These are phyloP conservation scores for Miscanthus lutarioriparius DNA, from an alignment of 176 grass and related monocot species.

Conservation along the genomic window DNA sequence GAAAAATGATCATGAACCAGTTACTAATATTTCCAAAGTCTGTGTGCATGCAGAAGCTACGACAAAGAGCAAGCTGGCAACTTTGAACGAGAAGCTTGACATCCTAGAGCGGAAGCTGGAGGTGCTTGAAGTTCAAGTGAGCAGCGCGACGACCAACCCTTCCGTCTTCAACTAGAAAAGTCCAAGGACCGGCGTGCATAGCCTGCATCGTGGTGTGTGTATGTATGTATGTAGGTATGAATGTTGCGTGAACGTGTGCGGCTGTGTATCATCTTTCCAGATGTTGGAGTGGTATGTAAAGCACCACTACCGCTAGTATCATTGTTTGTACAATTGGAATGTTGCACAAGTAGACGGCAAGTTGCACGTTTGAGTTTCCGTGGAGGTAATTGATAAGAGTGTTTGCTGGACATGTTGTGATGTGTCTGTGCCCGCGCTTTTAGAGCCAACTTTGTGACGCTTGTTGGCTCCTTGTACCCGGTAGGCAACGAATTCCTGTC, in stretches of 20 bases:
- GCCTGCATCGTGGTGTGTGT: neutral
- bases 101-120: constrained; percentile 81
- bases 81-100: constrained; percentile 89
- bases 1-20: neutral
- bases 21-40: neutral
- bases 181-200: neutral
- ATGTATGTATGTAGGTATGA: neutral
- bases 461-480: neutral
- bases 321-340: neutral
- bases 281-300: neutral
- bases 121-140: constrained; percentile 95
- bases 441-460: too few species aligned
- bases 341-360: neutral
- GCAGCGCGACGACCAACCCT: constrained; percentile 93
- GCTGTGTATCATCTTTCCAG: neutral
- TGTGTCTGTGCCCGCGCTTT: too few species aligned
- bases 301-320: neutral
- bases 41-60: constrained; percentile 59
- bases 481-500: neutral
- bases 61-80: constrained; percentile 89
- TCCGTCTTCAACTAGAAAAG: constrained; percentile 67
- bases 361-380: neutral
- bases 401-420: too few species aligned
- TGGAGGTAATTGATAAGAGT: neutral
- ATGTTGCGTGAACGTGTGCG: neutral